Percentiles rank a stretch among this genome's conserved stretches.
These are phyloP conservation scores for Dothiorella sarmentorum DNA, from an alignment of 2,329 filamentous ascomycete genomes.

Conservation along the genomic window DNA sequence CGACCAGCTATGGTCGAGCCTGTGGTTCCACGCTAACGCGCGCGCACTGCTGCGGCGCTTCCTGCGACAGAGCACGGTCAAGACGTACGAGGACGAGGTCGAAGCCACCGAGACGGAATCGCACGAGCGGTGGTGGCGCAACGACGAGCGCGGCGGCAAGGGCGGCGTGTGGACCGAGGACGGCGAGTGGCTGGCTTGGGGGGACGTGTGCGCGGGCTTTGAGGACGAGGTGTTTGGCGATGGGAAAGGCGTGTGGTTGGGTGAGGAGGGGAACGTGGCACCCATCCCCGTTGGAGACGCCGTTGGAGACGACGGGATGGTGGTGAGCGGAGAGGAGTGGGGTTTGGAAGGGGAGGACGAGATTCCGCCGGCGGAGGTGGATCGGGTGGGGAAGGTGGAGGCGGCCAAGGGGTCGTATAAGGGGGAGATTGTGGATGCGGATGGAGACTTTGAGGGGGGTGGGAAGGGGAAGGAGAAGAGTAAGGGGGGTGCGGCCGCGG, in stretches of 20 bases:
- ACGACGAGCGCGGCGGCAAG: slow-evolving; percentile 48
- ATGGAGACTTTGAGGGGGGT: neutral
- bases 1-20: slow-evolving; percentile 40
- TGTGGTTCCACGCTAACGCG: slow-evolving; percentile 50
- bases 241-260: slow-evolving; percentile 39
- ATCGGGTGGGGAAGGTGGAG: neutral
- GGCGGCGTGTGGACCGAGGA: slow-evolving; percentile 54
- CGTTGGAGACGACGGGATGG: too few relatives aligned
- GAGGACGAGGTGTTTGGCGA: slow-evolving; percentile 48
- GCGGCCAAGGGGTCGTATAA: neutral
- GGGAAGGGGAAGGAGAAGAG: neutral
- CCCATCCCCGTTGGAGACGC: neutral
- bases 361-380: neutral
- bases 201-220: slow-evolving; percentile 44
- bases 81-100: slow-evolving; percentile 6
- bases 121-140: neutral
- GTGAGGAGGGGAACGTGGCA: slow-evolving; percentile 11
- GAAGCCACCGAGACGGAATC: neutral
- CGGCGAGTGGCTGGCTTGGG: slow-evolving; percentile 49
- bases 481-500: too few relatives aligned
- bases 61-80: slow-evolving; percentile 33
- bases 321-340: slow-evolving; percentile 16
- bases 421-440: slow-evolving; percentile 9
- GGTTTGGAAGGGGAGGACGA: neutral
- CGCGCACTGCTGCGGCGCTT: slow-evolving; percentile 51